Base-by-base conservation (phyloP, 2,329 filamentous ascomycete species). In the Cylindrodendrum hubeiense region DNA sequence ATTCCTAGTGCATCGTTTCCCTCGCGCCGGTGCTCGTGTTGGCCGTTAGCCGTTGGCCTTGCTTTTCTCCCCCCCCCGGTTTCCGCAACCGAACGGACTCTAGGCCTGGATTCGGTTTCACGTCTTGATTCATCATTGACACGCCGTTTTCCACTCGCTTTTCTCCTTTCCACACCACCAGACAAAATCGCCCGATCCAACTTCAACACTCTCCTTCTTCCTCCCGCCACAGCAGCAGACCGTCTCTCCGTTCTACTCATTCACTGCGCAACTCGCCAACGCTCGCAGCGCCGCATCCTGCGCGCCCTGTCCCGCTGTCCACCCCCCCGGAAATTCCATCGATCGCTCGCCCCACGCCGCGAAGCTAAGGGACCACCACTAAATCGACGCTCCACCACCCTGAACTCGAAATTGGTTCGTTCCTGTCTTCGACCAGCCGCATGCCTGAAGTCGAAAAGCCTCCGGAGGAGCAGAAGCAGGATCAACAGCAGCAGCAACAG, bases 401-500 rank as follows among this genome's bases (percentile, higher is more conserved):
- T n/a, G 30, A 33, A 10, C 28, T 8, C n/a, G 17, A 50, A 33
- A 13, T n/a, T 41, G 24, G 30, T 21, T 10, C 15, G 3, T 39
- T n/a, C 8, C 37, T 17, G 15, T 39, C 15, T 17, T n/a, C 37
- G 15, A 39, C 37, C 37, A n/a, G 37, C 17, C 55, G 55, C n/a
- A 64, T 64, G 61, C 55, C 55, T 43, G 21, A 30, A 37, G 44
- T 37, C 43, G 49, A 59, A 15, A 60, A 64, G 26, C 8, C 26
- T 8, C 19, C 46, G 3, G 37, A 41, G 7, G 56, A 61, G 24
- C 41, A 49, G 39, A 34, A 52, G 21, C 50, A 49, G n/a, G n/a
- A n/a, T n/a, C 43, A 55, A 34, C 43, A 65, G 26, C 59, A 60
- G 44, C n/a, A 60, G 22, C 43, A 55, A 34, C 43, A 65, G 26